Conservation (phyloP, 805 yeast species). For the Suhomyces xylopsoci region DNA sequence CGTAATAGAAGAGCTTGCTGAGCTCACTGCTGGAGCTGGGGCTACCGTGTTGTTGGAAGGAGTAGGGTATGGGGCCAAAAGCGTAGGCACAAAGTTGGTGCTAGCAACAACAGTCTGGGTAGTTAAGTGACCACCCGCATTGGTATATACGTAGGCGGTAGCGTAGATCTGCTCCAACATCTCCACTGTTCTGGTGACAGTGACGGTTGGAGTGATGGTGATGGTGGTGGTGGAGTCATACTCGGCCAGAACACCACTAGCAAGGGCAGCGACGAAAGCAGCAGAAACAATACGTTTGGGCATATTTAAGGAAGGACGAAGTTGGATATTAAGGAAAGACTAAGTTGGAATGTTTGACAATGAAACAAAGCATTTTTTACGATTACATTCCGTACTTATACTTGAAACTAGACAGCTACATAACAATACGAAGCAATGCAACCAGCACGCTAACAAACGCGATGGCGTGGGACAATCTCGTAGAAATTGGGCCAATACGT, state of each 20-base stretch:
- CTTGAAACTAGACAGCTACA: background rate
- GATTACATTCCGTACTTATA: constrained; percentile 2
- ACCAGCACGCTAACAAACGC: background rate
- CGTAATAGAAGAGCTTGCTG: background rate
- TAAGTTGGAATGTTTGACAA: background rate
- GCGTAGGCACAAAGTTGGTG: constrained; percentile 5
- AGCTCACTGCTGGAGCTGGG: constrained; percentile 1
- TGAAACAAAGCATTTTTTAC: background rate
- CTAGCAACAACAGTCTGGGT: constrained; percentile 23
- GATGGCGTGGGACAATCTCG: background rate
- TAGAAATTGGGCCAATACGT: background rate
- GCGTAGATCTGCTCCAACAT: constrained; percentile 23
- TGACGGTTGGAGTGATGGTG: constrained; percentile 26
- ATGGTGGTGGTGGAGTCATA: constrained; percentile 22
- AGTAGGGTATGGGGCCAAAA: constrained; percentile 2
- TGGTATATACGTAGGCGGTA: constrained; percentile 30
- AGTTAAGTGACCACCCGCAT: constrained; percentile 26
- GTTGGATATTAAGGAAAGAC: constrained; percentile 2
- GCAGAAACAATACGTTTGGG: constrained; percentile 1
- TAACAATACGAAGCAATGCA: background rate
- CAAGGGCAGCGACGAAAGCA: constrained; percentile 5
- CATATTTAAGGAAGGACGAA: background rate
- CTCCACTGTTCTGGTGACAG: constrained; percentile 29
- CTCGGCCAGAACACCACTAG: constrained; percentile 10
- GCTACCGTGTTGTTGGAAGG: constrained; percentile 7